Conservation (phyloP, 2,329 filamentous ascomycete species). For the Falciphora oryzae region DNA sequence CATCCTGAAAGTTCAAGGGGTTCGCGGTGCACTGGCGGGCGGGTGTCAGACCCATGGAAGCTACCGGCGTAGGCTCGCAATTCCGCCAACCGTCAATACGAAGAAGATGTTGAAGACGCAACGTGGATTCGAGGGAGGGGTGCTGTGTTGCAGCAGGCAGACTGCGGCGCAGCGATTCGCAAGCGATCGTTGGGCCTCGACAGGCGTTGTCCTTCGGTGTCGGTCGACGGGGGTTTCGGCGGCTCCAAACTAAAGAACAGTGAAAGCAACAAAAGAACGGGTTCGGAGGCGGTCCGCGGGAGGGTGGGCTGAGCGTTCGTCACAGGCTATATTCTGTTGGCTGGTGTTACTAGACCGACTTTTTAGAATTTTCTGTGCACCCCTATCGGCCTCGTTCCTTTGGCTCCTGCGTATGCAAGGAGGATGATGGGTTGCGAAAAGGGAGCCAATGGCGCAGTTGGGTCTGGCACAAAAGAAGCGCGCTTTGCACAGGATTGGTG, state of each 20-base stretch:
- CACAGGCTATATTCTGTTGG: neutral
- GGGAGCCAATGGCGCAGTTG: conserved; percentile 13
- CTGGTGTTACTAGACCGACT: neutral
- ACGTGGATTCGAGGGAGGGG: neutral
- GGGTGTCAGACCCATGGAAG: conserved; percentile 48
- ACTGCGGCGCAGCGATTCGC: neutral
- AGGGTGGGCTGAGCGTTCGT: neutral
- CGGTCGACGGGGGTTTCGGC: neutral
- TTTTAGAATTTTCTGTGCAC: conserved; percentile 4
- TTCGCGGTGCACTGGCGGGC: conserved; percentile 34
- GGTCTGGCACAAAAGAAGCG: conserved; percentile 11
- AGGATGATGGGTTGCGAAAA: conserved; percentile 12
- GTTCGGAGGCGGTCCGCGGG: neutral
- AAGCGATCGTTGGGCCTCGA: neutral
- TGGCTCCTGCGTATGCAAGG: conserved; percentile 15
- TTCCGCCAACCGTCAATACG: neutral
- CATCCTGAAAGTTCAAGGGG: conserved; percentile 44
- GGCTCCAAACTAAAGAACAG: neutral
- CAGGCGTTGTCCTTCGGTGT: neutral
- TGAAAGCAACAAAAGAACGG: neutral
- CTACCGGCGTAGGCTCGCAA: conserved; percentile 20
- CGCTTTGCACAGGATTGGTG: conserved; percentile 14
- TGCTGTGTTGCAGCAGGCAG: neutral
- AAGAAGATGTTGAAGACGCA: neutral
- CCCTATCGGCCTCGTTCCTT: conserved; percentile 5